Percentiles rank a stretch among this genome's conserved stretches.
Evolutionary conservation across 1,284 basidiomycete genomes (phyloP).

Genomic region (Ganoderma lucidum): DNA sequence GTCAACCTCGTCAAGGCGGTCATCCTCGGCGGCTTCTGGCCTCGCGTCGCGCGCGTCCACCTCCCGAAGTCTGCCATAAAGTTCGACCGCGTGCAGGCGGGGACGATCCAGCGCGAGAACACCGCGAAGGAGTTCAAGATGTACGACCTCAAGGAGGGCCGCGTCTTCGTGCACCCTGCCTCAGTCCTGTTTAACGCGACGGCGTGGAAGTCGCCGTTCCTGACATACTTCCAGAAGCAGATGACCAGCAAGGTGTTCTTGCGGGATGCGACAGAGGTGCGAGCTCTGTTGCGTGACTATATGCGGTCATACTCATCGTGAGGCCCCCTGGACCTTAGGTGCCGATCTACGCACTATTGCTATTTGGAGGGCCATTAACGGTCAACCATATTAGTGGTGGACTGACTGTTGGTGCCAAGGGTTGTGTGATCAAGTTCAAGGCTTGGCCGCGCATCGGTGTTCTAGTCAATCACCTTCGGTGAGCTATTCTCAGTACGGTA

Average conservation of each 20-base stretch:
- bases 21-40: conserved; percentile 86
- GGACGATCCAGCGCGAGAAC: conserved; percentile 84
- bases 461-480: conserved; percentile 90
- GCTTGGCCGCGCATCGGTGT: conserved; percentile 92
- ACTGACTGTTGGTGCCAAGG: conserved; percentile 67
- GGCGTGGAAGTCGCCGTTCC: conserved; percentile 80
- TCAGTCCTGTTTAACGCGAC: conserved; percentile 82
- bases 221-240: conserved; percentile 87
- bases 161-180: conserved; percentile 88
- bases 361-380: conserved; percentile 85
- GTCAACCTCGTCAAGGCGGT: conserved; percentile 83
- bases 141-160: conserved; percentile 65
- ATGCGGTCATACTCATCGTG: not conserved
- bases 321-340: conserved; percentile 55
- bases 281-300: conserved; percentile 28
- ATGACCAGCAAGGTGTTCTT: conserved; percentile 89
- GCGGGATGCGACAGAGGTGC: conserved; percentile 88
- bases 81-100: conserved; percentile 84
- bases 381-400: conserved; percentile 85
- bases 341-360: conserved; percentile 84
- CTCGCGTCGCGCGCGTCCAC: conserved; percentile 77
- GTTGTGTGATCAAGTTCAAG: conserved; percentile 67
- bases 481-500: conserved; percentile 30
- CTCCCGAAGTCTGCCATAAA: conserved; percentile 80
- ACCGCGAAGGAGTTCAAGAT: conserved; percentile 84